A percentile compares a stretch with the other conserved stretches of the same genome.
Evolutionary conservation across 768 basidiomycete species (phyloP).

Genomic region (Boletus vermiculosoides): DNA sequence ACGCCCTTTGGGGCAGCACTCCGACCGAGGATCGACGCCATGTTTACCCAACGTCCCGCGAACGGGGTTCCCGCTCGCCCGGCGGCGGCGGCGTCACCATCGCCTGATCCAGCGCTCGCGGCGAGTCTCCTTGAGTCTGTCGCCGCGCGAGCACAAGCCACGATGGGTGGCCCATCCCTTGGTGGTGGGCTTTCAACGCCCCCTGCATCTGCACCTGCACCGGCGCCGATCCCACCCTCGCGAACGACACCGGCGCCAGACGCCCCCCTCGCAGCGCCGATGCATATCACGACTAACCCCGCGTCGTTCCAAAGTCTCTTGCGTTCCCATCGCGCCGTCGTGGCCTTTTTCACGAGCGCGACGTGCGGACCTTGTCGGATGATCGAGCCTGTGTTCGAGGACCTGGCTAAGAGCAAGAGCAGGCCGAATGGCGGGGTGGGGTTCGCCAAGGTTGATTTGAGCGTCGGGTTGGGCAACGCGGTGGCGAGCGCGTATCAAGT

Average conservation of each 20-base stretch:
- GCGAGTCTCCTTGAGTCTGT: constrained; percentile 57
- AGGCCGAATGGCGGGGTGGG: constrained; percentile 49
- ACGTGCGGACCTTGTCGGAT: constrained; percentile 78
- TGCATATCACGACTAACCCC: constrained; percentile 73
- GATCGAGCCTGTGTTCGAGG: constrained; percentile 83
- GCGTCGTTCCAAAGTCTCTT: constrained; percentile 70
- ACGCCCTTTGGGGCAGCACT: constrained; percentile 86
- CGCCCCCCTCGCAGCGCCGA: constrained; percentile 53
- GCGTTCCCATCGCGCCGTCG: constrained; percentile 62
- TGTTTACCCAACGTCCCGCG: constrained; percentile 58
- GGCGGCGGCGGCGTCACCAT: constrained; percentile 20
- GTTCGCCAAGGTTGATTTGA: constrained; percentile 85
- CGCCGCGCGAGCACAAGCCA: constrained; percentile 53
- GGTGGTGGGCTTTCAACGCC: not conserved
- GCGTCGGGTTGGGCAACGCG: constrained; percentile 57
- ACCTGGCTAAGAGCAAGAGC: constrained; percentile 65
- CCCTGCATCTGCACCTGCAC: constrained; percentile 3
- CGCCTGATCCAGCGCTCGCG: constrained; percentile 49
- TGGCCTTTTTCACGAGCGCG: constrained; percentile 79
- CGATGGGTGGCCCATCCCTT: constrained; percentile 21
- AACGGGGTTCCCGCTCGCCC: constrained; percentile 32
- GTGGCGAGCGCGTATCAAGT: constrained; percentile 67
- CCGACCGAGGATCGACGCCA: constrained; percentile 86
- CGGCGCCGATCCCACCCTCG: constrained; percentile 18
- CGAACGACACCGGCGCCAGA: constrained; percentile 35